phyloP scores from a whole-genome alignment of 805 yeast species.

The Saturnispora silvae region DNA sequence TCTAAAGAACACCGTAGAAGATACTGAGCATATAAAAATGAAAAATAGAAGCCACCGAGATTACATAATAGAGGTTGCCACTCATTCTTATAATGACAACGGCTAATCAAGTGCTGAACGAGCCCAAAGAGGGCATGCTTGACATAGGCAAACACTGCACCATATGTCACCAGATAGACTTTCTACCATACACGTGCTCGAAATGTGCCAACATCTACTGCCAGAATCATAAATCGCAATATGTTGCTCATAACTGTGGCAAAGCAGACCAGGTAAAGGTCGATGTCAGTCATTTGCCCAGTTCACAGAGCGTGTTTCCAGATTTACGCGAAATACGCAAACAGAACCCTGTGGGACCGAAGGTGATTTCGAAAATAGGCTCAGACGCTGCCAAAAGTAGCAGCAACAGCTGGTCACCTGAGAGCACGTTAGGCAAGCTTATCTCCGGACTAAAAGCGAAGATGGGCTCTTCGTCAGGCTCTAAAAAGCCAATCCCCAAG shows the following conservation, averaged over 20 bases:
- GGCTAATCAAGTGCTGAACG: too few relatives aligned
- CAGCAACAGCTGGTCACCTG: too few relatives aligned
- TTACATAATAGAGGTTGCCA: too few relatives aligned
- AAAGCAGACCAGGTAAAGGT: constrained; percentile 7
- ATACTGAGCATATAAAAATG: too few relatives aligned
- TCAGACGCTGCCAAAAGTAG: too few relatives aligned
- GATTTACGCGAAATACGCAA: constrained; percentile 35
- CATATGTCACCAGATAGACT: constrained; percentile 43
- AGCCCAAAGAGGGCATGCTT: constrained; percentile 25
- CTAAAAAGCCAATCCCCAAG: too few relatives aligned
- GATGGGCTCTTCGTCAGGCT: too few relatives aligned
- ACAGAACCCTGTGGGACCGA: constrained; percentile 8
- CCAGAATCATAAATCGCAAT: constrained; percentile 35
- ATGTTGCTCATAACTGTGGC: constrained; percentile 22
- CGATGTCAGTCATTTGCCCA: constrained; percentile 21
- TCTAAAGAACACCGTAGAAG: too few relatives aligned
- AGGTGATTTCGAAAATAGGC: constrained; percentile 2
- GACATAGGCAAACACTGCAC: constrained; percentile 51
- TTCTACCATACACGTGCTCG: constrained; percentile 46
- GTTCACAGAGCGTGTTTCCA: constrained; percentile 42
- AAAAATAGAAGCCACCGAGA: too few relatives aligned
- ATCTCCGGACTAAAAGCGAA: too few relatives aligned
- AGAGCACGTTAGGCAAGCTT: too few relatives aligned
- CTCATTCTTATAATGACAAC: too few relatives aligned
- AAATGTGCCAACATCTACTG: constrained; percentile 34